phyloP scores from a whole-genome alignment of 2,329 filamentous ascomycete genomes.

The Monosporascus sp. region DNA sequence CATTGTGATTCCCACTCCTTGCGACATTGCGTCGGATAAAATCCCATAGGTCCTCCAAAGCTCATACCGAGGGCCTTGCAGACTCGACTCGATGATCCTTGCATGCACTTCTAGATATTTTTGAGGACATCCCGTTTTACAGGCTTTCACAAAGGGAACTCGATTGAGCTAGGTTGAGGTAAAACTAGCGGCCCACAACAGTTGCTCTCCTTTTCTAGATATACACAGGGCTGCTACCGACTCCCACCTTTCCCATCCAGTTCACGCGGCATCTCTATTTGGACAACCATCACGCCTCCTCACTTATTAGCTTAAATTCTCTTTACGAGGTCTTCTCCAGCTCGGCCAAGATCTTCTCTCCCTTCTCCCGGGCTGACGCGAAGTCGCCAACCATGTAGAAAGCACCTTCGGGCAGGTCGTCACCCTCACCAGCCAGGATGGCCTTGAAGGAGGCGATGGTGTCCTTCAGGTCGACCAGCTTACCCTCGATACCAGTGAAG shows the following conservation, averaged over 20 bases:
- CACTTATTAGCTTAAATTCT: constrained; percentile 19
- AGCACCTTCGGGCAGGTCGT: constrained; percentile 87
- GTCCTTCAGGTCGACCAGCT: constrained; percentile 97
- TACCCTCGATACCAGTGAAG: constrained; percentile 91
- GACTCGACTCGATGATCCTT: too few species aligned
- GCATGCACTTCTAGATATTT: too few species aligned
- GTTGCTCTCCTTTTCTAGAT: constrained; percentile 45
- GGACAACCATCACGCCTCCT: constrained; percentile 14
- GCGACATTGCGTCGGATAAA: too few species aligned
- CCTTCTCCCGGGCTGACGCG: constrained; percentile 87
- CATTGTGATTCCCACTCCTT: too few species aligned
- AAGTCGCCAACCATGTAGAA: constrained; percentile 99
- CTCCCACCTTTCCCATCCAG: not conserved
- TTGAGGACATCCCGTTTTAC: constrained; percentile 46
- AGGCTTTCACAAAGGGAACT: constrained; percentile 53
- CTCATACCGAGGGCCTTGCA: too few species aligned
- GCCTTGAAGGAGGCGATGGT: constrained; percentile 97
- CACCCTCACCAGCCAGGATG: constrained; percentile 91
- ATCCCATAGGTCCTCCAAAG: too few species aligned
- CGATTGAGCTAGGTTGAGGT: constrained; percentile 42
- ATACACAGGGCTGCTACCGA: constrained; percentile 46
- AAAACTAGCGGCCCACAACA: constrained; percentile 40
- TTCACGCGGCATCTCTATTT: not conserved
- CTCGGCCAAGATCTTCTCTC: constrained; percentile 99
- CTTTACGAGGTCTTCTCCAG: constrained; percentile 59